Conservation (phyloP, 495 filamentous ascomycete species). For the Neurospora sp. region DNA sequence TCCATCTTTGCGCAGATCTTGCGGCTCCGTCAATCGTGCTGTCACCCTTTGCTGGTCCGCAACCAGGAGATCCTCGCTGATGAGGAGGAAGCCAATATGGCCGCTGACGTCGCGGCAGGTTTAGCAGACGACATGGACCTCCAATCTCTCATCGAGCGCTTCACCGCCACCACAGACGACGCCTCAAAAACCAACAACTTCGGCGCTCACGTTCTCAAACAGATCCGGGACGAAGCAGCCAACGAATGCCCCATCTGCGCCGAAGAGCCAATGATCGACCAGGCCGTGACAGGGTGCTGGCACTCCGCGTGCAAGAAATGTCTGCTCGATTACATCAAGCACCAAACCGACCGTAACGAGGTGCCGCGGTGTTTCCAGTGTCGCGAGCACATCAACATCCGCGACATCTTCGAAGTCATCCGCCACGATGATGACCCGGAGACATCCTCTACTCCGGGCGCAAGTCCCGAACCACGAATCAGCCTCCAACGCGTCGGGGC, state of each 20-base stretch:
- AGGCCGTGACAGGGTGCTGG: slow-evolving; percentile 91
- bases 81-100: slow-evolving; percentile 72
- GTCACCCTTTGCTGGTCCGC: slow-evolving; percentile 80
- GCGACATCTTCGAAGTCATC: slow-evolving; percentile 87
- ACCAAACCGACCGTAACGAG: slow-evolving; percentile 67
- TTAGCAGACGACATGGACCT: slow-evolving; percentile 96
- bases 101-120: slow-evolving; percentile 67
- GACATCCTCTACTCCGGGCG: slow-evolving; percentile 17
- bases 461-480: slow-evolving; percentile 43
- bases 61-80: slow-evolving; percentile 78
- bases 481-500: slow-evolving; percentile 70
- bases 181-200: slow-evolving; percentile 53
- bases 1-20: slow-evolving; percentile 96
- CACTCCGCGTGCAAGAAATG: slow-evolving; percentile 94
- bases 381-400: slow-evolving; percentile 66
- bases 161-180: slow-evolving; percentile 58
- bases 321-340: slow-evolving; percentile 72
- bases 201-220: slow-evolving; percentile 73
- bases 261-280: slow-evolving; percentile 89
- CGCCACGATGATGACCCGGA: slow-evolving; percentile 36
- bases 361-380: slow-evolving; percentile 81
- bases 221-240: slow-evolving; percentile 80
- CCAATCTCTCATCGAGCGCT: slow-evolving; percentile 70
- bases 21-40: slow-evolving; percentile 87
- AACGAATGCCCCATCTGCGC: slow-evolving; percentile 92